phyloP scores from a whole-genome alignment of 2,329 filamentous ascomycete genomes.

The Rutstroemia sp. region DNA sequence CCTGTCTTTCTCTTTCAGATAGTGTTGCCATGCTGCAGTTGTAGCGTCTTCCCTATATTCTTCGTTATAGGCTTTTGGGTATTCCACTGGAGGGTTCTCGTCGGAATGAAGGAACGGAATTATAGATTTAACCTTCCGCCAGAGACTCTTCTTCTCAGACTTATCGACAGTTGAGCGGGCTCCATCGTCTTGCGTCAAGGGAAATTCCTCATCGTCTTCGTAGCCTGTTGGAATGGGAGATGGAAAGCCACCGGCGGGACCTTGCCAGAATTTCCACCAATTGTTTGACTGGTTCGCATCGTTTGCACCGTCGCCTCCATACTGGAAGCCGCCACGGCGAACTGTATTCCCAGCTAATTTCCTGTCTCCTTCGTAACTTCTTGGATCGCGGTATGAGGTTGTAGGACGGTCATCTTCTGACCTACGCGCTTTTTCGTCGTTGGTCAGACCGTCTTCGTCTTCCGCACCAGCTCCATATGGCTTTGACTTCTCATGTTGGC shows the following conservation, averaged over 20 bases:
- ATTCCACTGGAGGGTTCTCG: slow-evolving; percentile 33
- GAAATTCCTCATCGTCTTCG: slow-evolving; percentile 34
- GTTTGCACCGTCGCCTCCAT: slow-evolving; percentile 17
- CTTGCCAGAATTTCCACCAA: slow-evolving; percentile 63
- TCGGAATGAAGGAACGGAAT: slow-evolving; percentile 38
- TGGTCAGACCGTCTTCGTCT: slow-evolving; percentile 12
- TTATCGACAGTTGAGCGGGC: not conserved
- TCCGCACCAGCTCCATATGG: slow-evolving; percentile 19
- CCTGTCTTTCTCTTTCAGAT: slow-evolving; percentile 72
- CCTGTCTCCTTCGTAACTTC: not conserved
- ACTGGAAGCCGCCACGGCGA: slow-evolving; percentile 12
- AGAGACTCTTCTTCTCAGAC: slow-evolving; percentile 37
- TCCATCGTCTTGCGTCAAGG: slow-evolving; percentile 33
- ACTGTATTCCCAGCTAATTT: slow-evolving; percentile 22
- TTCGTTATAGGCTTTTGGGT: slow-evolving; percentile 56
- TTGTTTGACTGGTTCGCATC: slow-evolving; percentile 10
- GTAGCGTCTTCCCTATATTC: slow-evolving; percentile 55
- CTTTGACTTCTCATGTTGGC: slow-evolving; percentile 1
- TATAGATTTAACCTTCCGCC: slow-evolving; percentile 41
- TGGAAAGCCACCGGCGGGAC: slow-evolving; percentile 51
- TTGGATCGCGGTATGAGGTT: not conserved
- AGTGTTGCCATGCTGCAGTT: slow-evolving; percentile 72
- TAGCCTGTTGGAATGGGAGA: slow-evolving; percentile 53
- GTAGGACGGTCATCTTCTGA: slow-evolving; percentile 9
- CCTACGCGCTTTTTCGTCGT: slow-evolving; percentile 4